Percentiles rank a stretch among this genome's conserved stretches.
Evolutionary conservation across 2,329 filamentous ascomycete genomes (phyloP).

Genomic region (Monosporascus sp.): DNA sequence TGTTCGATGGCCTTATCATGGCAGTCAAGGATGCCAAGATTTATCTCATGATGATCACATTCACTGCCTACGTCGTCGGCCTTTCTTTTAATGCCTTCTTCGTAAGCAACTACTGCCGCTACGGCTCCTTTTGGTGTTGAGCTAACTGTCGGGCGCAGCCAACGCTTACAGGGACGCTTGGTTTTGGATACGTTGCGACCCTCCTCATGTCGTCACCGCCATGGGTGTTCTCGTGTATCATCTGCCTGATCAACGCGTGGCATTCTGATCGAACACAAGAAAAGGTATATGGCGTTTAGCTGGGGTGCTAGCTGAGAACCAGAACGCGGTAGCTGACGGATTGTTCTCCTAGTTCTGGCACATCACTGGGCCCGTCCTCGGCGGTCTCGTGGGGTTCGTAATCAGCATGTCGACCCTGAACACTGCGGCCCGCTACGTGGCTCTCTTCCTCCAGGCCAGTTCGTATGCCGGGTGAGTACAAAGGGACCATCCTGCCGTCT

Average conservation of each 20-base stretch:
- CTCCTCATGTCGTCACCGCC: slow-evolving; percentile 53
- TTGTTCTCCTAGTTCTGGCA: slow-evolving; percentile 46
- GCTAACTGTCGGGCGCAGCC: slow-evolving; percentile 29
- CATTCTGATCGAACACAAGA: slow-evolving; percentile 51
- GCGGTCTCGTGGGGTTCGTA: slow-evolving; percentile 52
- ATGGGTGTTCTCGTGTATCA: slow-evolving; percentile 53
- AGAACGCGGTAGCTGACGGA: background rate
- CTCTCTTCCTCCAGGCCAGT: slow-evolving; percentile 53
- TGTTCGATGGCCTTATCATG: slow-evolving; percentile 51
- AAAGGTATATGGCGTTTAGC: slow-evolving; percentile 31
- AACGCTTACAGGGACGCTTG: slow-evolving; percentile 47
- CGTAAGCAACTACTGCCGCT: slow-evolving; percentile 22
- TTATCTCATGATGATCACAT: slow-evolving; percentile 58
- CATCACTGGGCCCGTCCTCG: slow-evolving; percentile 46
- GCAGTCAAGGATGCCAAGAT: slow-evolving; percentile 57
- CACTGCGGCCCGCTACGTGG: slow-evolving; percentile 52
- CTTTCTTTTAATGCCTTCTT: slow-evolving; percentile 56
- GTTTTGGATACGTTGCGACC: slow-evolving; percentile 47
- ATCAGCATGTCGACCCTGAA: slow-evolving; percentile 55
- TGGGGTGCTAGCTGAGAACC: background rate
- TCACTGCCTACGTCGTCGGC: slow-evolving; percentile 56
- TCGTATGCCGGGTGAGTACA: slow-evolving; percentile 43
- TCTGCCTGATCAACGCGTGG: slow-evolving; percentile 52
- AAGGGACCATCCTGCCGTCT: background rate
- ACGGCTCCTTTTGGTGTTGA: too few species aligned